phyloP scores from a whole-genome alignment of 805 yeast species.

The Komagataella ulmi region DNA sequence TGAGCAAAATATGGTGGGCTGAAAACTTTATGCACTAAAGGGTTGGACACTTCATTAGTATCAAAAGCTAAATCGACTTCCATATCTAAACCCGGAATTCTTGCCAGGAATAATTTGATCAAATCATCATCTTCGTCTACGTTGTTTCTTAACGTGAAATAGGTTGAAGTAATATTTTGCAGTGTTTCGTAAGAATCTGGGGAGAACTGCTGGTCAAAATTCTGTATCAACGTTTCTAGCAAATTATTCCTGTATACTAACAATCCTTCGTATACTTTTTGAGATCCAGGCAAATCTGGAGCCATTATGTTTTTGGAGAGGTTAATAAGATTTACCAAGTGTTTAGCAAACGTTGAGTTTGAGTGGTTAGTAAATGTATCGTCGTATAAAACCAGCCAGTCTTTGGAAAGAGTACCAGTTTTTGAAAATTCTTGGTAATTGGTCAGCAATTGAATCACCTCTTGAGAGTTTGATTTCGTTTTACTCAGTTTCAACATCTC shows the following conservation, averaged over 20 bases:
- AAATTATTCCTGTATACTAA: neutral
- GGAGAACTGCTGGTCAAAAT: neutral
- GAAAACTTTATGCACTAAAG: neutral
- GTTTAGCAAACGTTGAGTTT: neutral
- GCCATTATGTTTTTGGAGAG: neutral
- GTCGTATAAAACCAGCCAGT: slow-evolving; percentile 9
- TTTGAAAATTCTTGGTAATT: slow-evolving; percentile 68
- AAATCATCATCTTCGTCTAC: neutral
- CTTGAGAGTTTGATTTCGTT: slow-evolving; percentile 59
- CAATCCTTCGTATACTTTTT: neutral
- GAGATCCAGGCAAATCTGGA: neutral
- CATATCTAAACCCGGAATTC: neutral
- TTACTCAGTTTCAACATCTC: slow-evolving; percentile 53
- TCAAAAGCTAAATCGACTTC: neutral
- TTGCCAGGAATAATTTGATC: neutral
- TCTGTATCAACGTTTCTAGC: neutral
- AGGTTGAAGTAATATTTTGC: neutral
- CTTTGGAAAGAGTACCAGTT: slow-evolving; percentile 34
- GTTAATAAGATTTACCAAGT: neutral
- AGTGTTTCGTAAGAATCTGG: neutral
- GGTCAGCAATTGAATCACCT: slow-evolving; percentile 58
- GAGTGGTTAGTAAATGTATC: neutral
- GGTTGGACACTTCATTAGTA: neutral
- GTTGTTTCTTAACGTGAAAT: neutral
- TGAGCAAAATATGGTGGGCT: neutral